A percentile compares a stretch with the other conserved stretches of the same genome.
Conservation (phyloP, 306 rosid species). For the Vicia faba region DNA sequence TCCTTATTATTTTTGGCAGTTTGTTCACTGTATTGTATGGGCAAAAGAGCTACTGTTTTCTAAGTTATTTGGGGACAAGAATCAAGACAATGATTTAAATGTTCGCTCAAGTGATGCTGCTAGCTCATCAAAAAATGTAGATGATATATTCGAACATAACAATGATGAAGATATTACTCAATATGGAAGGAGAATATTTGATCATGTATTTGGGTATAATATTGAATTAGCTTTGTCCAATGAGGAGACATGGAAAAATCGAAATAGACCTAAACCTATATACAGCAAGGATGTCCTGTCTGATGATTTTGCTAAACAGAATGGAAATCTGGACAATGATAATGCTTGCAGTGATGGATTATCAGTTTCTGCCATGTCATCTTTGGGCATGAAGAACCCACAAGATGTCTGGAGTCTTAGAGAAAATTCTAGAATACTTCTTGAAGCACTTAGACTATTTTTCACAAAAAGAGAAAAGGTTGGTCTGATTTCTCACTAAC, state of each 20-base stretch:
- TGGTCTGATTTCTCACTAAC: slow-evolving; percentile 36
- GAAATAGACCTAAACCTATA: slow-evolving; percentile 84
- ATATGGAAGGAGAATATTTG: slow-evolving; percentile 88
- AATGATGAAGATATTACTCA: slow-evolving; percentile 79
- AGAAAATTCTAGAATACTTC: slow-evolving; percentile 80
- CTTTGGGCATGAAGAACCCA: slow-evolving; percentile 94
- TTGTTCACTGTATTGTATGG: slow-evolving; percentile 99
- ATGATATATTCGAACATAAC: slow-evolving; percentile 79
- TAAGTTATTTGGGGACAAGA: slow-evolving; percentile 92
- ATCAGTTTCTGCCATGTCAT: slow-evolving; percentile 81
- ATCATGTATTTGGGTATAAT: slow-evolving; percentile 96
- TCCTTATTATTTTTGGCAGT: slow-evolving; percentile 51
- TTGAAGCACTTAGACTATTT: slow-evolving; percentile 78
- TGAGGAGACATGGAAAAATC: slow-evolving; percentile 96
- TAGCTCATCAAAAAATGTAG: slow-evolving; percentile 75
- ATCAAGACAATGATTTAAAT: slow-evolving; percentile 88
- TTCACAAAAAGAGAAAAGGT: slow-evolving; percentile 84
- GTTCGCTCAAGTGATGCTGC: slow-evolving; percentile 81
- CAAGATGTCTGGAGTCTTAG: slow-evolving; percentile 93
- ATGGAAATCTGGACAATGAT: slow-evolving; percentile 64
- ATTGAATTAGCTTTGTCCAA: slow-evolving; percentile 87
- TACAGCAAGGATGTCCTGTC: slow-evolving; percentile 69
- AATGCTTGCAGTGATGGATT: slow-evolving; percentile 47
- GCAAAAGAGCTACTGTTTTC: slow-evolving; percentile 94
- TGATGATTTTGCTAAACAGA: slow-evolving; percentile 61